Conservation (phyloP, 345 rosid species). For the Rhodamnia argentea region DNA sequence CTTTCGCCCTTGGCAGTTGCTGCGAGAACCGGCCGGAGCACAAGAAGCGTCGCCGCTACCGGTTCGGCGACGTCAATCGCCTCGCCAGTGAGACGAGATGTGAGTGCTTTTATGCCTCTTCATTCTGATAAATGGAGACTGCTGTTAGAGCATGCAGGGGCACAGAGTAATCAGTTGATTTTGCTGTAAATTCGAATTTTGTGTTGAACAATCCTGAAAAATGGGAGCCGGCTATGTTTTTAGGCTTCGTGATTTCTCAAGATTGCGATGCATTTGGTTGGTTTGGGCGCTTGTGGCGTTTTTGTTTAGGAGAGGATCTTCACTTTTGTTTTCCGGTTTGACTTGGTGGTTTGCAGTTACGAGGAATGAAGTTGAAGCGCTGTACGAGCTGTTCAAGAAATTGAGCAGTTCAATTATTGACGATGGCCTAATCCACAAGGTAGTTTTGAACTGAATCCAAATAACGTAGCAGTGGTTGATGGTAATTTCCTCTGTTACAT, state of each 20-base stretch:
- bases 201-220: neutral
- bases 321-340: neutral
- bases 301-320: neutral
- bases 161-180: neutral
- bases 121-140: neutral
- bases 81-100: slow-evolving; percentile 60
- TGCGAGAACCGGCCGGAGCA: slow-evolving; percentile 18
- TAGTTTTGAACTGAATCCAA: neutral
- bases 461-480: neutral
- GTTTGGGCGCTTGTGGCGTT: neutral
- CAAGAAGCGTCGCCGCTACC: neutral
- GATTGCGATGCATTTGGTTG: neutral
- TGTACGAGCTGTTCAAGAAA: slow-evolving; percentile 60
- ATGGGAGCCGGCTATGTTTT: neutral
- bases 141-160: neutral
- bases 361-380: slow-evolving; percentile 62
- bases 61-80: slow-evolving; percentile 25
- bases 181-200: neutral
- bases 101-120: neutral
- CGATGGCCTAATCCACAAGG: slow-evolving; percentile 81
- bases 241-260: neutral
- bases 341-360: slow-evolving; percentile 30
- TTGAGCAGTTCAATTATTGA: slow-evolving; percentile 53
- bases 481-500: neutral
- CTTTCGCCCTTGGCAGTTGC: slow-evolving; percentile 26